Conservation (phyloP, 2,329 filamentous ascomycete species). For the Fusarium incarnatum region DNA sequence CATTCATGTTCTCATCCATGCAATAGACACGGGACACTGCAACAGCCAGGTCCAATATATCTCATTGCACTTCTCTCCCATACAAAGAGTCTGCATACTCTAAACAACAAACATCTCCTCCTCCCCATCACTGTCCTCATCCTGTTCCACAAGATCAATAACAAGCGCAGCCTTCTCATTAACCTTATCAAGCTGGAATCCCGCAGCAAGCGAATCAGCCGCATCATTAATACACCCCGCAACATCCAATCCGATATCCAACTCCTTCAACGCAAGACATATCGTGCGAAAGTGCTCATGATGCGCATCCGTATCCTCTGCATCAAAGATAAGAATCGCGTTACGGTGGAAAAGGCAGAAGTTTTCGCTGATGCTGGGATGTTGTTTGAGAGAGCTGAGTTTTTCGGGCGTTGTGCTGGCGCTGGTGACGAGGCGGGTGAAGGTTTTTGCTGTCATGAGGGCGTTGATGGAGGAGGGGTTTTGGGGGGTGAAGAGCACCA, state of each 20-base stretch:
- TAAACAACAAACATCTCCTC: constrained; percentile 1
- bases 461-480: background rate
- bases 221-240: constrained; percentile 20
- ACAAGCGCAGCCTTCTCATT: constrained; percentile 16
- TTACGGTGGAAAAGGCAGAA: constrained; percentile 15
- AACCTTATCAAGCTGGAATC: constrained; percentile 15
- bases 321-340: constrained; percentile 4
- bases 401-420: background rate
- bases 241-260: constrained; percentile 20
- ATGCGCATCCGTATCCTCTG: background rate
- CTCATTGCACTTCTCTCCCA: no score
- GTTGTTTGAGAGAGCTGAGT: constrained; percentile 7
- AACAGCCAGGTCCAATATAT: no score
- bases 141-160: constrained; percentile 13
- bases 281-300: constrained; percentile 21
- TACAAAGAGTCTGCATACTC: no score
- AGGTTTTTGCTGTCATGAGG: background rate
- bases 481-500: constrained; percentile 8
- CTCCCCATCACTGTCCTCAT: constrained; percentile 19
- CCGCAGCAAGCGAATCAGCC: constrained; percentile 1
- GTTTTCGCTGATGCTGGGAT: background rate
- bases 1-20: no score
- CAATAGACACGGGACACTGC: no score
- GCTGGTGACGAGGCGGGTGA: constrained; percentile 15
- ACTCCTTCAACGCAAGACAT: constrained; percentile 18